These are phyloP conservation scores for Stereum hirsutum DNA, from an alignment of 1,284 basidiomycete genomes.

Conservation along the genomic window DNA sequence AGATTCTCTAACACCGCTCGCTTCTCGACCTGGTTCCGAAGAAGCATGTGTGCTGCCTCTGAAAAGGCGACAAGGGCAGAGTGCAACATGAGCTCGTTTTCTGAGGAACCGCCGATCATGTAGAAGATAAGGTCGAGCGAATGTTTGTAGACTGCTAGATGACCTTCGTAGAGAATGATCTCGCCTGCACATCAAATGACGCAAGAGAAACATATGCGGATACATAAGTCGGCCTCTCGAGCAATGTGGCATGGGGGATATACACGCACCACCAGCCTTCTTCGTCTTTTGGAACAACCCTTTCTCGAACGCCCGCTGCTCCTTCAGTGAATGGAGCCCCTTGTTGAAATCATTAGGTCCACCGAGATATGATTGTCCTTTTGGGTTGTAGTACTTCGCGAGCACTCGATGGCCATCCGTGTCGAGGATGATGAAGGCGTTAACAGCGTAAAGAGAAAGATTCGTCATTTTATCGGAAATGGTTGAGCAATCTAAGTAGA, in stretches of 20 bases:
- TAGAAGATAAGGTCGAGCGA: constrained; percentile 95
- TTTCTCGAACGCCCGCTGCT: constrained; percentile 95
- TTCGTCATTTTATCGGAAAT: constrained; percentile 40
- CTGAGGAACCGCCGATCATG: constrained; percentile 80
- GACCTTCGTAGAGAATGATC: constrained; percentile 88
- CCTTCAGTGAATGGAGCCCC: constrained; percentile 71
- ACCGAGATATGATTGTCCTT: constrained; percentile 34
- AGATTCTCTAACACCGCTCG: constrained; percentile 91
- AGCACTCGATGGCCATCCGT: constrained; percentile 90
- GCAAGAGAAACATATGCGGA: neutral
- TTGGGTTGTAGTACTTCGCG: constrained; percentile 89
- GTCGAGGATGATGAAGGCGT: constrained; percentile 89
- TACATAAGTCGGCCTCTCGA: no score
- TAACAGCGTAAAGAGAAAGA: constrained; percentile 78
- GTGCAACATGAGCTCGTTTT: constrained; percentile 97
- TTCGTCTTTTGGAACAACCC: constrained; percentile 93
- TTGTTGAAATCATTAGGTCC: constrained; percentile 45
- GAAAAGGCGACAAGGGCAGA: constrained; percentile 77
- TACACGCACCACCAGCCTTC: constrained; percentile 72
- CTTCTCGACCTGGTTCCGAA: constrained; percentile 94
- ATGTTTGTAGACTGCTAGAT: constrained; percentile 90
- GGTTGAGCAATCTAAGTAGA: neutral
- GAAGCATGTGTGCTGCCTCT: constrained; percentile 79
- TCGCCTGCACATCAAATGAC: constrained; percentile 55
- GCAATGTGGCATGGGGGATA: no score